These are phyloP conservation scores for Aegilops sharonensis DNA, from an alignment of 176 grass and related monocot species.

Conservation along the genomic window DNA sequence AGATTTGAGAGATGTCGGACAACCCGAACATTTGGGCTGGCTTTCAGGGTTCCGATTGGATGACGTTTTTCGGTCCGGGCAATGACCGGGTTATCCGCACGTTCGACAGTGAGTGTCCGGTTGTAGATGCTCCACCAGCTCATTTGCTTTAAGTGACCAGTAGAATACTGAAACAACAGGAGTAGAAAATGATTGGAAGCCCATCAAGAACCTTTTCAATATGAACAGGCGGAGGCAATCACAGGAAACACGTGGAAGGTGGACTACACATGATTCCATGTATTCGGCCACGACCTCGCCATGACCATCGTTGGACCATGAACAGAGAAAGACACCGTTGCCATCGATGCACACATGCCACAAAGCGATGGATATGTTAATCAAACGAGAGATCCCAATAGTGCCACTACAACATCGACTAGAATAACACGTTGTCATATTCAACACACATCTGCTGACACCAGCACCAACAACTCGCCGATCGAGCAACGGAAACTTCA, in stretches of 20 bases:
- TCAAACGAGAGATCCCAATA: background rate
- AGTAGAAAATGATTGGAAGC: background rate
- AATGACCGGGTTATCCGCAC: too few relatives aligned
- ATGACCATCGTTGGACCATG: slow-evolving; percentile 5
- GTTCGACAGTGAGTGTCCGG: too few relatives aligned
- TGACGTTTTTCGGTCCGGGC: too few relatives aligned
- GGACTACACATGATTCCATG: background rate
- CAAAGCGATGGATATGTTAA: background rate
- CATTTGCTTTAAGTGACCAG: too few relatives aligned
- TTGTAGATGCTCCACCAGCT: too few relatives aligned
- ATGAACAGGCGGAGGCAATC: background rate
- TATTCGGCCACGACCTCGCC: background rate
- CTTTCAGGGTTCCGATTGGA: too few relatives aligned
- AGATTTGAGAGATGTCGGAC: too few relatives aligned
- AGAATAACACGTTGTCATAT: background rate
- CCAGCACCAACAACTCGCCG: background rate
- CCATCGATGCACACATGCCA: background rate
- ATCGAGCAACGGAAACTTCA: background rate
- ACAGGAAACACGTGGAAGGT: background rate
- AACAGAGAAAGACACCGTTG: background rate
- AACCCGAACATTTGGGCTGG: too few relatives aligned
- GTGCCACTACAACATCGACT: background rate
- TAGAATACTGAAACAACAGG: background rate
- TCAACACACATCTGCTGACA: background rate
- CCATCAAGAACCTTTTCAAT: background rate